A percentile compares a stretch with the other conserved stretches of the same genome.
These are phyloP conservation scores for Anisodus tanguticus DNA, from an alignment of 257 asterid species.

Conservation along the genomic window DNA sequence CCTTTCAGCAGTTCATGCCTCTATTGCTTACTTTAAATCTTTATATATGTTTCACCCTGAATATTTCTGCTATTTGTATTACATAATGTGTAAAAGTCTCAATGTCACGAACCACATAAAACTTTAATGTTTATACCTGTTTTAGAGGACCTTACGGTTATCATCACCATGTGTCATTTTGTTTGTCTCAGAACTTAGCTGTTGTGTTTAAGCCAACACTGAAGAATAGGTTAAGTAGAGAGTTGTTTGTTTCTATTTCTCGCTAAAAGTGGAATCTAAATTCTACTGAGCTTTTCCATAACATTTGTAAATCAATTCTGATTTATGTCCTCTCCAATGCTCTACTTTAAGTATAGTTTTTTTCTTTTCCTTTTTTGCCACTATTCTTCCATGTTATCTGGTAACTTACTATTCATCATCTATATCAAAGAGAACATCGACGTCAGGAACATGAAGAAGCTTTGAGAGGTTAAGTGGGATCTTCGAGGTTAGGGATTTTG, in stretches of 20 bases:
- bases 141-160: no score
- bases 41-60: neutral
- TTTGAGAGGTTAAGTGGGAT: constrained; percentile 35
- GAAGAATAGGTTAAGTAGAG: no score
- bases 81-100: neutral
- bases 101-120: neutral
- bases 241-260: no score
- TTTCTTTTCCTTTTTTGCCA: neutral
- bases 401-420: constrained; percentile 30
- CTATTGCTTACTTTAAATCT: no score
- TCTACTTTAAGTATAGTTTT: neutral
- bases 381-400: constrained; percentile 11
- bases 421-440: constrained; percentile 63
- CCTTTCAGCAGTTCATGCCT: neutral
- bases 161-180: no score
- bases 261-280: no score
- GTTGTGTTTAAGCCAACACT: no score
- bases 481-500: neutral
- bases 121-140: neutral
- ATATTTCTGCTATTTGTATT: neutral
- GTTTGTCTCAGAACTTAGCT: no score
- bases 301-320: no score
- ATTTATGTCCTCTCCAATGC: neutral
- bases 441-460: constrained; percentile 66
- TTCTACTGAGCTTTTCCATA: no score